These are phyloP conservation scores for Ampelomyces quisqualis DNA, from an alignment of 2,329 filamentous ascomycete genomes.

Conservation along the genomic window DNA sequence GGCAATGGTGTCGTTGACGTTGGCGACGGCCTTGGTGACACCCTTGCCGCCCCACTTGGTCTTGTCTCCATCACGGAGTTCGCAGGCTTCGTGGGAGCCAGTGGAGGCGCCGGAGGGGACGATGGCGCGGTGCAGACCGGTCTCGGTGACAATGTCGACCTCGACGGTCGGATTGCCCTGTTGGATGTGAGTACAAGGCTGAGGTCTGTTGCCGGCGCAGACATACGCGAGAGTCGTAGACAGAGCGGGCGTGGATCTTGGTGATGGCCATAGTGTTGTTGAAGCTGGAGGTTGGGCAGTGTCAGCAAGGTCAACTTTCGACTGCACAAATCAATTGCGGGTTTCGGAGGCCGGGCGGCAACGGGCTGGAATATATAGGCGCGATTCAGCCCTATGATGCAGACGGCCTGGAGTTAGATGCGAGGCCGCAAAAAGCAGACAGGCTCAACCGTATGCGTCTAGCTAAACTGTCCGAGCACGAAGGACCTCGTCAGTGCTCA, in stretches of 20 bases:
- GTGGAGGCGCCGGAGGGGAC: constrained; percentile 96
- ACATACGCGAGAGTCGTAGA: constrained; percentile 83
- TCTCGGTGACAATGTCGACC: constrained; percentile 95
- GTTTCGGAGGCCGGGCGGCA: constrained; percentile 9
- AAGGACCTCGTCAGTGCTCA: constrained; percentile 17
- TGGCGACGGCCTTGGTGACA: constrained; percentile 57
- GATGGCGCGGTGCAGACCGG: constrained; percentile 94
- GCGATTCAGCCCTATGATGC: constrained; percentile 17
- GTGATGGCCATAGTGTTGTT: constrained; percentile 68
- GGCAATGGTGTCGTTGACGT: constrained; percentile 57
- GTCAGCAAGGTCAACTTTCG: constrained; percentile 17
- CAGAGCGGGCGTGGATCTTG: constrained; percentile 67
- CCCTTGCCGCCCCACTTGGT: constrained; percentile 57
- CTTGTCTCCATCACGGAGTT: constrained; percentile 57
- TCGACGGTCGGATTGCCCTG: constrained; percentile 92
- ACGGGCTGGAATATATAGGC: constrained; percentile 27
- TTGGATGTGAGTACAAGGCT: constrained; percentile 10
- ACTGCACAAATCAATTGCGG: constrained; percentile 30
- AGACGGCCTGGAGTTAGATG: constrained; percentile 16
- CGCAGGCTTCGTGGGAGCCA: constrained; percentile 55
- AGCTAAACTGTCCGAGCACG: constrained; percentile 20
- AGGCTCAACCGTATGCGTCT: constrained; percentile 26
- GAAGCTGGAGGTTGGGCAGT: constrained; percentile 18
- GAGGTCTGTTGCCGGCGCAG: background rate
- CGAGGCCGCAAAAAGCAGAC: constrained; percentile 33